A percentile compares a stretch with the other conserved stretches of the same genome.
These are phyloP conservation scores for Paecilomyces formosus DNA, from an alignment of 2,329 filamentous ascomycete genomes.

Conservation along the genomic window DNA sequence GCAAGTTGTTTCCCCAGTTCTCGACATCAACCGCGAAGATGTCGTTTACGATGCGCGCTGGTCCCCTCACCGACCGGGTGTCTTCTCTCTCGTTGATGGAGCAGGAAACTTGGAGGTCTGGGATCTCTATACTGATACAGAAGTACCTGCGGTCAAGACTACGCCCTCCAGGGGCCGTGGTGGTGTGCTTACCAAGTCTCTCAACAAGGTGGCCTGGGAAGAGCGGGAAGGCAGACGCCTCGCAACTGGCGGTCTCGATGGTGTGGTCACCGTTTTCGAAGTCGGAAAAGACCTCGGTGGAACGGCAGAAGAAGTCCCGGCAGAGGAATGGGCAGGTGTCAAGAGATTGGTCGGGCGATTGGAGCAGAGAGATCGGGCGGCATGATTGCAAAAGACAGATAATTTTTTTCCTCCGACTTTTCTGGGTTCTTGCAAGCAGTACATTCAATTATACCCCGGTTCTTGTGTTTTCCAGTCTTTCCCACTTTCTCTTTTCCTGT, in stretches of 20 bases:
- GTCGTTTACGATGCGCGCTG: slow-evolving; percentile 94
- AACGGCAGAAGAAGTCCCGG: slow-evolving; percentile 72
- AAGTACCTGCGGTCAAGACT: slow-evolving; percentile 80
- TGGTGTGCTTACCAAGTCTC: slow-evolving; percentile 68
- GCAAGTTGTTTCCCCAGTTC: slow-evolving; percentile 60
- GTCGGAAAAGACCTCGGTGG: slow-evolving; percentile 66
- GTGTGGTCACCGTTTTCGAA: slow-evolving; percentile 85
- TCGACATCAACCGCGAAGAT: slow-evolving; percentile 90
- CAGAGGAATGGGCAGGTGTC: slow-evolving; percentile 87
- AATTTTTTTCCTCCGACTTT: slow-evolving; percentile 7
- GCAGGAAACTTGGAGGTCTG: slow-evolving; percentile 88
- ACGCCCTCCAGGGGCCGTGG: slow-evolving; percentile 57
- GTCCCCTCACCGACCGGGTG: slow-evolving; percentile 88
- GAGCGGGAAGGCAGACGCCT: slow-evolving; percentile 76
- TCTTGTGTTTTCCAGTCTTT: slow-evolving; percentile 3
- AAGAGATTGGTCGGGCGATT: slow-evolving; percentile 79
- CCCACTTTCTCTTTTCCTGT: slow-evolving; percentile 1
- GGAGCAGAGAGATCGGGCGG: slow-evolving; percentile 46
- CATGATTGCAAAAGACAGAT: slow-evolving; percentile 9
- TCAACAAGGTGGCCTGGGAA: slow-evolving; percentile 96
- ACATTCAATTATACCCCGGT: slow-evolving; percentile 4
- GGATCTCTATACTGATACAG: slow-evolving; percentile 87
- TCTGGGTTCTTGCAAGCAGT: slow-evolving; percentile 1
- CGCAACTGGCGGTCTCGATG: slow-evolving; percentile 87
- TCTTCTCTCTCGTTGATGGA: slow-evolving; percentile 92